Evolutionary conservation across 2,329 filamentous ascomycete species (phyloP).

Genomic region (Hortaea sp.): DNA sequence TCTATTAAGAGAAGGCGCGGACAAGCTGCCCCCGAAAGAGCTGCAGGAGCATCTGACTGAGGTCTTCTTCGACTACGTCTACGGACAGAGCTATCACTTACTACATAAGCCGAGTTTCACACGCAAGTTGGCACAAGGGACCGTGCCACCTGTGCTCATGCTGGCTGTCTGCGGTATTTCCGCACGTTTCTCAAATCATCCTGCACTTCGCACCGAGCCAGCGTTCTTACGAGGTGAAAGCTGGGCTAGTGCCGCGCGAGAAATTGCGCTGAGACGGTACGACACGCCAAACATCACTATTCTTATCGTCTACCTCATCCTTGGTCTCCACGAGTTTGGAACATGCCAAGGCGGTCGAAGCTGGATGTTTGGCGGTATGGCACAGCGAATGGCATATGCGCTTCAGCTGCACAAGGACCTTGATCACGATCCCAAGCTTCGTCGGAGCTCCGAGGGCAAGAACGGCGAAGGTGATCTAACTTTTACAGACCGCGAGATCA

Average conservation of each 20-base stretch:
- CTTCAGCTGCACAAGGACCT: slow-evolving; percentile 87
- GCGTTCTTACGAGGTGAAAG: slow-evolving; percentile 82
- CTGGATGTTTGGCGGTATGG: slow-evolving; percentile 92
- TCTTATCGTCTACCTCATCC: slow-evolving; percentile 75
- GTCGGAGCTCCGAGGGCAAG: slow-evolving; percentile 13
- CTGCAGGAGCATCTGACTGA: slow-evolving; percentile 89
- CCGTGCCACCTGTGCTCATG: slow-evolving; percentile 78
- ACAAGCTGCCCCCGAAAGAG: slow-evolving; percentile 72
- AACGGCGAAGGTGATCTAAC: slow-evolving; percentile 39
- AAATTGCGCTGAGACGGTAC: slow-evolving; percentile 77
- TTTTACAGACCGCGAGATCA: slow-evolving; percentile 86
- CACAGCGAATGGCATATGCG: slow-evolving; percentile 93
- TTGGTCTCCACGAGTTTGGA: slow-evolving; percentile 90
- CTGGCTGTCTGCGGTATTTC: slow-evolving; percentile 92
- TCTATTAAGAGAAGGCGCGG: slow-evolving; percentile 69
- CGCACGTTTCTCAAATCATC: slow-evolving; percentile 88
- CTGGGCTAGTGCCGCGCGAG: slow-evolving; percentile 79
- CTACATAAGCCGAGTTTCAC: slow-evolving; percentile 97
- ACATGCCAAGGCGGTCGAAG: slow-evolving; percentile 93
- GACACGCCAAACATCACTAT: slow-evolving; percentile 96
- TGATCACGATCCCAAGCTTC: slow-evolving; percentile 49
- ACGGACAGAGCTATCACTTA: slow-evolving; percentile 88
- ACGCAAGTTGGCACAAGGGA: slow-evolving; percentile 68
- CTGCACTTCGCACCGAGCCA: slow-evolving; percentile 63
- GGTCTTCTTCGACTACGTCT: slow-evolving; percentile 90